phyloP scores from a whole-genome alignment of 1,284 basidiomycete genomes.

The Golubevia sp. region DNA sequence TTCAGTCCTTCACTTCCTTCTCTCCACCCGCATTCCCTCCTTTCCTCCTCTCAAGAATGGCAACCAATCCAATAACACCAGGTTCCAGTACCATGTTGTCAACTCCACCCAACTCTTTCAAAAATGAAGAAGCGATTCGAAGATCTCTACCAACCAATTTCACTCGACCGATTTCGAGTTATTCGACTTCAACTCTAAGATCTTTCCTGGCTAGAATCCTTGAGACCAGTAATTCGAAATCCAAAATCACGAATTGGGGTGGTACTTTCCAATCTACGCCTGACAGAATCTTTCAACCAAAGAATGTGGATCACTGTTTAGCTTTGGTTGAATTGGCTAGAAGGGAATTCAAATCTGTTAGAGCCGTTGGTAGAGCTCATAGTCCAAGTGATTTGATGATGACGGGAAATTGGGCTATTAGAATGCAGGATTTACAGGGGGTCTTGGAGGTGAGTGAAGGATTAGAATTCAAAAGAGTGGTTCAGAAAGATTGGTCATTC shows the following conservation, averaged over 20 bases:
- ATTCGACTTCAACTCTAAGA: too few relatives aligned
- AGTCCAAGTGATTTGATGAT: constrained; percentile 80
- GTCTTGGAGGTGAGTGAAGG: constrained; percentile 19
- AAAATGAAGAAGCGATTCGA: too few relatives aligned
- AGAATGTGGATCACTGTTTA: constrained; percentile 73
- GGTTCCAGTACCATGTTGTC: too few relatives aligned
- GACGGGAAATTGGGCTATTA: constrained; percentile 52
- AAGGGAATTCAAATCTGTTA: constrained; percentile 73
- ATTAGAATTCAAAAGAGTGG: not conserved
- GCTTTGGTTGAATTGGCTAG: constrained; percentile 82
- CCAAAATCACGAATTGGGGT: constrained; percentile 66
- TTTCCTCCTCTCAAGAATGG: too few relatives aligned
- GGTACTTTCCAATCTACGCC: constrained; percentile 64
- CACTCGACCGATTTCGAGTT: too few relatives aligned
- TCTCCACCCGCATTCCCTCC: too few relatives aligned
- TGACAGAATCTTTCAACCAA: constrained; percentile 74
- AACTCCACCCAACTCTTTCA: too few relatives aligned
- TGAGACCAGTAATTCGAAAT: constrained; percentile 22
- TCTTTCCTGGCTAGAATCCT: too few relatives aligned
- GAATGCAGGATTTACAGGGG: constrained; percentile 52
- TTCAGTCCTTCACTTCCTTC: too few relatives aligned
- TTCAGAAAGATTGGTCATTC: constrained; percentile 70
- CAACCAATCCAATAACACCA: too few relatives aligned
- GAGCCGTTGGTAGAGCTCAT: constrained; percentile 87
- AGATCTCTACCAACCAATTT: too few relatives aligned